Conservation (phyloP, 2,329 filamentous ascomycete genomes). For the Biscogniauxia sp. region DNA sequence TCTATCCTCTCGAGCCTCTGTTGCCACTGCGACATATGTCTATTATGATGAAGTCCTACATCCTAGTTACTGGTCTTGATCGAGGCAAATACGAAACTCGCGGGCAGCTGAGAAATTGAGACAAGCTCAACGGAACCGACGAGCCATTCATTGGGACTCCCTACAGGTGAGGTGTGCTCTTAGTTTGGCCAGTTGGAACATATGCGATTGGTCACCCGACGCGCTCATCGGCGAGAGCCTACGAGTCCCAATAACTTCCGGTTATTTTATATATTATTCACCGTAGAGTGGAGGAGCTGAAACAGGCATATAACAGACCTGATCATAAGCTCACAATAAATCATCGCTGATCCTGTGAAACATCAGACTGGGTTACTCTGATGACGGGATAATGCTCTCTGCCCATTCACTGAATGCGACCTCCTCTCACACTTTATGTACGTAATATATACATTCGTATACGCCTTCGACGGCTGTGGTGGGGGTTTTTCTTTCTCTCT, state of each 20-base stretch:
- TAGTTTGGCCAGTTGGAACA: not conserved
- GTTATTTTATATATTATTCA: not conserved
- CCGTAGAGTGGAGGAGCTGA: not conserved
- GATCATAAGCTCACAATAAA: not conserved
- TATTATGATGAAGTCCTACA: not conserved
- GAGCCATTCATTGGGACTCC: not conserved
- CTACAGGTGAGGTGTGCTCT: not conserved
- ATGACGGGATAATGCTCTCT: not conserved
- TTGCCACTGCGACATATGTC: not conserved
- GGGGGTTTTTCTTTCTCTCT: not conserved
- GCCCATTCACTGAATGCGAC: not conserved
- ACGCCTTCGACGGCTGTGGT: not conserved
- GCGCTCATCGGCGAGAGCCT: not conserved
- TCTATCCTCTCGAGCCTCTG: not conserved
- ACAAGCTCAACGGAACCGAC: not conserved
- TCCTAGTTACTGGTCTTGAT: not conserved
- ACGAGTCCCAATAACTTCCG: not conserved
- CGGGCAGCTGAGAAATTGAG: not conserved
- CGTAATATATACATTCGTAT: not conserved
- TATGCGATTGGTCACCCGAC: not conserved
- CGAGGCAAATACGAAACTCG: not conserved
- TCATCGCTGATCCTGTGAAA: not conserved
- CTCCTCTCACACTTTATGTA: not conserved
- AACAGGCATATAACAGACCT: not conserved
- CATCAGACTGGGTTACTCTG: not conserved